Conservation (phyloP, 352 stramenopile species). For the Blastocystis sp. region DNA sequence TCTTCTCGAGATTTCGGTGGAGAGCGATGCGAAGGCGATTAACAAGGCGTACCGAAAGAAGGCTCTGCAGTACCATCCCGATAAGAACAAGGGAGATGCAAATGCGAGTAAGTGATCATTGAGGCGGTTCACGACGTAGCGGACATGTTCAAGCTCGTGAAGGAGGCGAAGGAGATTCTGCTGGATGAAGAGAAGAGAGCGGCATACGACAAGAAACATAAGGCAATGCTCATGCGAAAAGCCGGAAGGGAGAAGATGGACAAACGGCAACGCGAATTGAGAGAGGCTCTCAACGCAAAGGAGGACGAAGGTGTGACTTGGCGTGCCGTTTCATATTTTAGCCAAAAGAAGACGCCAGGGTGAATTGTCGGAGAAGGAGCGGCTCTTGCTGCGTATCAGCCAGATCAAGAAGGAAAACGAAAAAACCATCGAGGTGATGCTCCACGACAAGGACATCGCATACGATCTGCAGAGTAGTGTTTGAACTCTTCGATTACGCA, state of each 20-base stretch:
- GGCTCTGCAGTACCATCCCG: slow-evolving; percentile 57
- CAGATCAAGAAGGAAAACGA: slow-evolving; percentile 30
- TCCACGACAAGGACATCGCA: background rate
- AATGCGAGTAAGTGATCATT: slow-evolving; percentile 8
- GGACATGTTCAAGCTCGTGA: slow-evolving; percentile 48
- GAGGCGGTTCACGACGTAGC: background rate
- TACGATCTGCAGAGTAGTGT: background rate
- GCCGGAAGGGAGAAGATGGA: slow-evolving; percentile 61
- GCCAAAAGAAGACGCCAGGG: slow-evolving; percentile 45
- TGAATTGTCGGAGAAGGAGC: slow-evolving; percentile 41
- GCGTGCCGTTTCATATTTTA: background rate
- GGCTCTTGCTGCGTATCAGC: background rate
- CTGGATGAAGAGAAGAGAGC: slow-evolving; percentile 44
- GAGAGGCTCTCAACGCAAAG: slow-evolving; percentile 17
- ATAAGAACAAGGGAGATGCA: slow-evolving; percentile 61
- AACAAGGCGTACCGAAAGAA: slow-evolving; percentile 38
- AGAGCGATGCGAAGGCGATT: slow-evolving; percentile 56
- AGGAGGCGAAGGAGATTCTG: slow-evolving; percentile 51
- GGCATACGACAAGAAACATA: slow-evolving; percentile 48
- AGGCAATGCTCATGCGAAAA: slow-evolving; percentile 56
- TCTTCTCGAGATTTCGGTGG: slow-evolving; percentile 63
- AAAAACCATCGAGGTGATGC: slow-evolving; percentile 29
- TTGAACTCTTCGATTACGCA: background rate
- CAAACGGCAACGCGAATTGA: slow-evolving; percentile 52
- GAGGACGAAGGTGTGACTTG: slow-evolving; percentile 24